Conservation (phyloP, 1,139 yeast genomes). For the Taphrina deformans region DNA sequence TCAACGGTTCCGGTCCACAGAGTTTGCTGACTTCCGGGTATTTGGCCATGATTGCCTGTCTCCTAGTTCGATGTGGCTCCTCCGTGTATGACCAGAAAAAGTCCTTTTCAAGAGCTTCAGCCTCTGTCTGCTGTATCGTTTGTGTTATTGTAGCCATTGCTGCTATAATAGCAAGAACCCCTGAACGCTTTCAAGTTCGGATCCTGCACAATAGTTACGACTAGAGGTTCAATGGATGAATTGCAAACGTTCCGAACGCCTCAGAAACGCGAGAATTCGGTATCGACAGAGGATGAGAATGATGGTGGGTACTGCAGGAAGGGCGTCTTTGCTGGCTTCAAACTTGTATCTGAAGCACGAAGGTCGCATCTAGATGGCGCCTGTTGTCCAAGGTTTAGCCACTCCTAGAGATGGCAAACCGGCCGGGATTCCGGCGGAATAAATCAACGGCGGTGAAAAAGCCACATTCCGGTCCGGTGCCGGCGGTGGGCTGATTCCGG, state of each 20-base stretch:
- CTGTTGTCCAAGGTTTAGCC: not conserved
- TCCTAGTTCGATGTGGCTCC: constrained; percentile 77
- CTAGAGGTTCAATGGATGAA: not conserved
- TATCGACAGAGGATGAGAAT: not conserved
- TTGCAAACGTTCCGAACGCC: not conserved
- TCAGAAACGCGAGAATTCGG: not conserved
- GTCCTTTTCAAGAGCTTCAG: constrained; percentile 45
- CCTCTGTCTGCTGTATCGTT: constrained; percentile 11
- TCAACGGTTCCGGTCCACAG: constrained; percentile 81
- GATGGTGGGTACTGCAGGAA: not conserved
- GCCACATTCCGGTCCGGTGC: too few species aligned
- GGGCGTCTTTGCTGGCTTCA: not conserved
- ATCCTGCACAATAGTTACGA: too few species aligned
- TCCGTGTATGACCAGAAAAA: constrained; percentile 81
- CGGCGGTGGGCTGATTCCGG: too few species aligned
- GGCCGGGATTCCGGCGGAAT: too few species aligned
- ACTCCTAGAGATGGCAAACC: too few species aligned
- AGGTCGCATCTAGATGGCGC: not conserved
- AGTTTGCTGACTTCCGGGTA: constrained; percentile 72
- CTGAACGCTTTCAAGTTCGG: too few species aligned
- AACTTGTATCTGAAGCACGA: not conserved
- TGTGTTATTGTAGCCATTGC: constrained; percentile 6
- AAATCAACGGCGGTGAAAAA: too few species aligned
- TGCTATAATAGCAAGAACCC: not conserved
- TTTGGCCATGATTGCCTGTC: constrained; percentile 68